Conservation (phyloP, 2,329 filamentous ascomycete genomes). For the Ciborinia camelliae region DNA sequence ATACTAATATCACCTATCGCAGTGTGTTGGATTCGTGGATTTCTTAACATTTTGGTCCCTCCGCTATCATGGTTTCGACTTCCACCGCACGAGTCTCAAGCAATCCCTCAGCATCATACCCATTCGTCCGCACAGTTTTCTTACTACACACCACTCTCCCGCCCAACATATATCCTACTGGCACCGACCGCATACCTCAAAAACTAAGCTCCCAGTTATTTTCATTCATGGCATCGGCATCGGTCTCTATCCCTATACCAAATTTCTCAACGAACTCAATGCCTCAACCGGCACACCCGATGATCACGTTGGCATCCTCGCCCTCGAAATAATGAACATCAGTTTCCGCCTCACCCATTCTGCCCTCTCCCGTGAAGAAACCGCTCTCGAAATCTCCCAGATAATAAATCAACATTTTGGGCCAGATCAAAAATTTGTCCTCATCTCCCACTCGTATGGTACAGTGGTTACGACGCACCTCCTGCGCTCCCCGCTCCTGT, state of each 20-base stretch:
- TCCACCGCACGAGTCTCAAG: conserved; percentile 44
- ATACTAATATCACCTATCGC: conserved; percentile 8
- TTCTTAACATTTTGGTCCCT: conserved; percentile 39
- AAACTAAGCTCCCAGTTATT: conserved; percentile 52
- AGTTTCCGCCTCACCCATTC: conserved; percentile 54
- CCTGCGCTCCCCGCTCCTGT: conserved; percentile 44
- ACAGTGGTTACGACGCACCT: conserved; percentile 55
- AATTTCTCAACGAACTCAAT: conserved; percentile 53
- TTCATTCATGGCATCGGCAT: conserved; percentile 64
- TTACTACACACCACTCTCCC: conserved; percentile 46
- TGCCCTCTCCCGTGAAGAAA: conserved; percentile 46
- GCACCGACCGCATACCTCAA: conserved; percentile 58
- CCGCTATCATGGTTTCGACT: conserved; percentile 45
- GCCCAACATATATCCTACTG: conserved; percentile 54
- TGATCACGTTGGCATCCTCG: conserved; percentile 55
- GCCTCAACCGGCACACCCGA: conserved; percentile 38
- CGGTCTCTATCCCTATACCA: conserved; percentile 55
- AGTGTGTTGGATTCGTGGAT: conserved; percentile 39
- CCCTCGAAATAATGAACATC: conserved; percentile 56
- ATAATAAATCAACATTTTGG: conserved; percentile 52
- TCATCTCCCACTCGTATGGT: conserved; percentile 53
- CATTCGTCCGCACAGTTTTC: conserved; percentile 48
- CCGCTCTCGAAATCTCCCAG: conserved; percentile 49
- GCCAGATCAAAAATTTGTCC: conserved; percentile 46
- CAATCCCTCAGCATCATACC: conserved; percentile 51